These are phyloP conservation scores for Penicillium cataractarum DNA, from an alignment of 495 filamentous ascomycete genomes.

Conservation along the genomic window DNA sequence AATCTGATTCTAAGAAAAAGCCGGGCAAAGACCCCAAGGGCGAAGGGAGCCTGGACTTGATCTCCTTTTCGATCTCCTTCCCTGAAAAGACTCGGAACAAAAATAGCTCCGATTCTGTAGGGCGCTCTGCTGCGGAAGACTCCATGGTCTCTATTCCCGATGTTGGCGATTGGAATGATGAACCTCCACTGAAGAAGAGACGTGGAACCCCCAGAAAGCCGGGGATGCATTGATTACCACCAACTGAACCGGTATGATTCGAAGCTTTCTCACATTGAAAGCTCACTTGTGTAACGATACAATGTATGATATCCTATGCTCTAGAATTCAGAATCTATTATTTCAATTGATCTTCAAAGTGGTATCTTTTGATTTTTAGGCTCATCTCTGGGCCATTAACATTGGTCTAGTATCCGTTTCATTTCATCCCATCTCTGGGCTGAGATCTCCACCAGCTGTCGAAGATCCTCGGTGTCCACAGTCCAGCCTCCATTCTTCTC, in stretches of 20 bases:
- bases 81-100: constrained; percentile 28
- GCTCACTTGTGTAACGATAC: not conserved
- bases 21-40: constrained; percentile 13
- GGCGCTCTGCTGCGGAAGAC: constrained; percentile 20
- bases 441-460: constrained; percentile 54
- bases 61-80: constrained; percentile 43
- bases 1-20: constrained; percentile 16
- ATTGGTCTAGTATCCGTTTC: constrained; percentile 47
- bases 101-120: not conserved
- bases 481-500: constrained; percentile 81
- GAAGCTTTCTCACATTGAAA: not conserved
- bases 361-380: constrained; percentile 37
- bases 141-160: constrained; percentile 28
- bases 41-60: constrained; percentile 27
- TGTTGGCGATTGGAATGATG: constrained; percentile 27
- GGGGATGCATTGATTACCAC: constrained; percentile 7
- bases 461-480: constrained; percentile 59
- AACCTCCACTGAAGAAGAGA: constrained; percentile 44
- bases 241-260: not conserved
- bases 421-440: constrained; percentile 59
- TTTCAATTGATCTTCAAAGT: constrained; percentile 16
- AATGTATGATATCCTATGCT: constrained; percentile 1
- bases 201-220: constrained; percentile 33
- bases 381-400: constrained; percentile 27
- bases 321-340: constrained; percentile 2